Evolutionary conservation across 495 filamentous ascomycete genomes (phyloP).

Genomic region (Hypoxylon crocopeplum): DNA sequence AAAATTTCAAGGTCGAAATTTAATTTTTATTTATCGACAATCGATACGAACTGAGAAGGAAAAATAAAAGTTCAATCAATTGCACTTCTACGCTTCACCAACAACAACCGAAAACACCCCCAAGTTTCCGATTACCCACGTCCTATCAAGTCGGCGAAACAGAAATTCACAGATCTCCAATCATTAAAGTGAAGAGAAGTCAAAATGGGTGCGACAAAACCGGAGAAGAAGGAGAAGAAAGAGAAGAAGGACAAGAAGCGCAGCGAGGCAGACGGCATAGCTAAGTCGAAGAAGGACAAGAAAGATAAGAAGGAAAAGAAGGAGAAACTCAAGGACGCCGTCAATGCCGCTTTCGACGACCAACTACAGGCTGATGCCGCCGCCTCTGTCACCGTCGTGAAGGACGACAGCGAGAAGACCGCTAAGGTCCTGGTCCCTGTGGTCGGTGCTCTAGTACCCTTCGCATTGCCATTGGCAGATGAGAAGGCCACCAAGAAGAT

Average conservation of each 20-base stretch:
- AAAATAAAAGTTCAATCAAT: conserved; percentile 9
- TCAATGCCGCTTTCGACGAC: conserved; percentile 60
- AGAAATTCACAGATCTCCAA: not conserved
- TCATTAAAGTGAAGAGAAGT: not conserved
- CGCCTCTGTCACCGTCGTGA: conserved; percentile 44
- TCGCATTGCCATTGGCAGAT: conserved; percentile 87
- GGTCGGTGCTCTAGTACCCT: conserved; percentile 84
- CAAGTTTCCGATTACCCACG: not conserved
- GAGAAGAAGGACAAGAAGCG: conserved; percentile 83
- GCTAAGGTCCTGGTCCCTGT: conserved; percentile 58
- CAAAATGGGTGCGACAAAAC: conserved; percentile 45
- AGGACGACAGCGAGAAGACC: conserved; percentile 51
- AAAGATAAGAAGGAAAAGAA: conserved; percentile 73
- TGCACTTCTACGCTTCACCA: conserved; percentile 8
- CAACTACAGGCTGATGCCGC: conserved; percentile 37
- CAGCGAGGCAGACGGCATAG: conserved; percentile 75
- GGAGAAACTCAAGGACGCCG: conserved; percentile 62
- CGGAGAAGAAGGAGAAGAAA: conserved; percentile 74
- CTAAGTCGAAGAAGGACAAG: conserved; percentile 75
- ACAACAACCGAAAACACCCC: conserved; percentile 2
- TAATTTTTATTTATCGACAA: conserved; percentile 33
- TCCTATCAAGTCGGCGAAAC: not conserved
- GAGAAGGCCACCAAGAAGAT: conserved; percentile 94
- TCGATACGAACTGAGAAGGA: conserved; percentile 7
- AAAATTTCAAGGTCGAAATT: conserved; percentile 31